phyloP scores from a whole-genome alignment of 257 asterid genomes.

The Jacaranda copaia region DNA sequence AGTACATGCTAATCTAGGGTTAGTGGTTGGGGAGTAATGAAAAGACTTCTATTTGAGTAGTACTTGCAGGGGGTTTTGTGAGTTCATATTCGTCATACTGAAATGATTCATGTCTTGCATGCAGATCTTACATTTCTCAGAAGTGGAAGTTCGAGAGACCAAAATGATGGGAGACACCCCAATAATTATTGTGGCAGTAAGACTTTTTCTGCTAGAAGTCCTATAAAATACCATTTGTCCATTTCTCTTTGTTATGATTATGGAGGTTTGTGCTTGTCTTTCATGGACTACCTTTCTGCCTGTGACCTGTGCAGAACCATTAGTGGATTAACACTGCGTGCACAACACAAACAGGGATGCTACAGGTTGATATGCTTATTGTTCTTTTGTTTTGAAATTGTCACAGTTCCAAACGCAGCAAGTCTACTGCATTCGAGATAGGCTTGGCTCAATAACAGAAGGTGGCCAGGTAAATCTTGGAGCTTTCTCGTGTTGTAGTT shows the following conservation, averaged over 20 bases:
- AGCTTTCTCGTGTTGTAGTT: not conserved
- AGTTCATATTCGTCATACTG: constrained; percentile 5
- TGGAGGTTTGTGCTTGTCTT: not conserved
- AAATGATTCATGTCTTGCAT: constrained; percentile 25
- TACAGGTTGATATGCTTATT: constrained; percentile 25
- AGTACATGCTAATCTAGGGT: not conserved
- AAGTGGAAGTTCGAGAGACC: constrained; percentile 86
- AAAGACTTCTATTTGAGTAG: not conserved
- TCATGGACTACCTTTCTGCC: not conserved
- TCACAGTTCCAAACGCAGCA: constrained; percentile 97
- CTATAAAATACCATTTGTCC: not conserved
- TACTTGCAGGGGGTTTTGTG: not conserved
- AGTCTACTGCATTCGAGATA: constrained; percentile 86
- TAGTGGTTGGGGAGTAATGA: not conserved
- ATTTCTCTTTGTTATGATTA: not conserved
- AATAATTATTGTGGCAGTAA: constrained; percentile 79
- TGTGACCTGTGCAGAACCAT: not conserved
- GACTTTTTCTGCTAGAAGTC: constrained; percentile 18
- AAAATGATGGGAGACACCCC: constrained; percentile 98
- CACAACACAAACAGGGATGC: not conserved
- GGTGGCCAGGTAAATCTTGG: constrained; percentile 80
- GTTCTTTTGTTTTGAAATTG: constrained; percentile 28
- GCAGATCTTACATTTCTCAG: constrained; percentile 95
- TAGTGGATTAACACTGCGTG: not conserved
- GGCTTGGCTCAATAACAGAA: constrained; percentile 77